phyloP scores from a whole-genome alignment of 495 filamentous ascomycete genomes.

The Beverwykella pulmonaria region DNA sequence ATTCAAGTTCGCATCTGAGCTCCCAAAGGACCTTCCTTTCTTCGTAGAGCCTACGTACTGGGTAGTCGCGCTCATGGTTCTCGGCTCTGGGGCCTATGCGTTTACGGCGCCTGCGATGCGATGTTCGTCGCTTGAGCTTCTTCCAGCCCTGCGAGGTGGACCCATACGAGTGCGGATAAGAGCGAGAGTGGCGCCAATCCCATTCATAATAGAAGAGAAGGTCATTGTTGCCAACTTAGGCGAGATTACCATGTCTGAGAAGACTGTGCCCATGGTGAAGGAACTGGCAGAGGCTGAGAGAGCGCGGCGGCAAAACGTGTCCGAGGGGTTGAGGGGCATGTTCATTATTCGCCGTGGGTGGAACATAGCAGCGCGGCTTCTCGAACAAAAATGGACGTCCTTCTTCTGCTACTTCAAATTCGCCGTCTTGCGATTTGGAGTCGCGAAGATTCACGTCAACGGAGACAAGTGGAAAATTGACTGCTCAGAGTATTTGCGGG shows the following conservation, averaged over 20 bases:
- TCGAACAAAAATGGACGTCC: constrained; percentile 32
- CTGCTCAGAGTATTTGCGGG: constrained; percentile 21
- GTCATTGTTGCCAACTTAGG: constrained; percentile 12
- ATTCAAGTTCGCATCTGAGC: constrained; percentile 15
- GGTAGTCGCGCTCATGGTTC: constrained; percentile 2
- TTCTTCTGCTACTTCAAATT: constrained; percentile 35
- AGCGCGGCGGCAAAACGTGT: constrained; percentile 18
- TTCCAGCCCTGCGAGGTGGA: constrained; percentile 12
- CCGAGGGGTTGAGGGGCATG: constrained; percentile 22
- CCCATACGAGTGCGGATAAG: constrained; percentile 19
- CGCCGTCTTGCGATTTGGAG: constrained; percentile 26
- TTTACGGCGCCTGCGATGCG: constrained; percentile 16
- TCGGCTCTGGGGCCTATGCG: constrained; percentile 20
- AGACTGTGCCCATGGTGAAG: constrained; percentile 15
- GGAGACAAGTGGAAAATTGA: constrained; percentile 36
- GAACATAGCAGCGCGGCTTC: constrained; percentile 17
- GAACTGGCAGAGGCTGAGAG: constrained; percentile 22
- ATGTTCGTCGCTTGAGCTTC: constrained; percentile 16
- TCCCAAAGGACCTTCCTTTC: constrained; percentile 20
- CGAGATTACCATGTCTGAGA: constrained; percentile 12
- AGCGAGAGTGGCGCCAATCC: constrained; percentile 11
- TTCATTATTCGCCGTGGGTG: constrained; percentile 15
- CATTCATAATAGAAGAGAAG: constrained; percentile 7
- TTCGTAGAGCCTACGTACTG: constrained; percentile 30
- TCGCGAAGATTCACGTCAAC: constrained; percentile 13